Conservation (phyloP, 2,329 filamentous ascomycete species). For the Cordyceps fumosorosea region DNA sequence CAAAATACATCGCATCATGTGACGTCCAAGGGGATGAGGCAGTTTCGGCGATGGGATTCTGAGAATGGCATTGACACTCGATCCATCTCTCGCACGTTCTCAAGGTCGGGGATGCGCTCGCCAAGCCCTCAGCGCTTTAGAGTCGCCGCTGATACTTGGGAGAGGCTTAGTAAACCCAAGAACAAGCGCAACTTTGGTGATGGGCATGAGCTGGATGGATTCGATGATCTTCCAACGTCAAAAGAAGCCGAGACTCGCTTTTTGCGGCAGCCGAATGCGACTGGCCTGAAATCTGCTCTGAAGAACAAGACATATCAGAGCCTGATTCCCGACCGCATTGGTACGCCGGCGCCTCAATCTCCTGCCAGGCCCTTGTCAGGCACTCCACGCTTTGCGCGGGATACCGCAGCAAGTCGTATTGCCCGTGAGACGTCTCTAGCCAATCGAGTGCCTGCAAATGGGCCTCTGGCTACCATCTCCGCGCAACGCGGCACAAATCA, state of each 20-base stretch:
- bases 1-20: constrained; percentile 73
- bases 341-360: constrained; percentile 47
- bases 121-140: constrained; percentile 50
- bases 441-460: constrained; percentile 49
- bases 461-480: constrained; percentile 47
- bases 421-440: constrained; percentile 56
- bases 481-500: constrained; percentile 49
- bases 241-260: constrained; percentile 73
- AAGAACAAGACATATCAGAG: constrained; percentile 53
- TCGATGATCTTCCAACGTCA: constrained; percentile 92
- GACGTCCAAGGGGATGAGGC: constrained; percentile 61
- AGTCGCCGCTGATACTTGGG: constrained; percentile 46
- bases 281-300: constrained; percentile 57
- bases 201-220: constrained; percentile 83
- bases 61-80: constrained; percentile 58
- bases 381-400: constrained; percentile 56
- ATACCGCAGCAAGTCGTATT: constrained; percentile 59
- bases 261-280: constrained; percentile 68
- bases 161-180: constrained; percentile 65
- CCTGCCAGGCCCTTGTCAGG: constrained; percentile 47
- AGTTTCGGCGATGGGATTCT: constrained; percentile 76
- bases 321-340: constrained; percentile 46
- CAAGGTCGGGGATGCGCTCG: constrained; percentile 51
- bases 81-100: constrained; percentile 50
- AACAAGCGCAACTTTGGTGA: constrained; percentile 65